Evolutionary conservation across 1,139 yeast genomes (phyloP).

Genomic region (Hyphopichia buzzinii): DNA sequence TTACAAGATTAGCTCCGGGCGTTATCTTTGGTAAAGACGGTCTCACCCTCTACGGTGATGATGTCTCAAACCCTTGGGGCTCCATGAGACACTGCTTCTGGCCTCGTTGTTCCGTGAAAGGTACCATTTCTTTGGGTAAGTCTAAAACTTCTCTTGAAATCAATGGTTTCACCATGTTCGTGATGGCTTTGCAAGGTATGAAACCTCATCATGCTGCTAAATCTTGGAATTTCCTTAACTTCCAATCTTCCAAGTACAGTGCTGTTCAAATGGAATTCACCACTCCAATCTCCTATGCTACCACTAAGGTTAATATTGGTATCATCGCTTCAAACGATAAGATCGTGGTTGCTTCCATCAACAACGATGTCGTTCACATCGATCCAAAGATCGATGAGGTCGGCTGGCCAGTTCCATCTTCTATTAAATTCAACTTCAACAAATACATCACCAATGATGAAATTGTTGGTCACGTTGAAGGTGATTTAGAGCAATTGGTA

Average conservation of each 20-base stretch:
- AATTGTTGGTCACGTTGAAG: slow-evolving; percentile 44
- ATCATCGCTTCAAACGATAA: slow-evolving; percentile 65
- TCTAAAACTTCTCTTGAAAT: slow-evolving; percentile 27
- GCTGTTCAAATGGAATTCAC: slow-evolving; percentile 94
- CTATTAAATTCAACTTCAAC: slow-evolving; percentile 60
- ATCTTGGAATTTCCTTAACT: slow-evolving; percentile 90
- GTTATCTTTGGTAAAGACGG: slow-evolving; percentile 92
- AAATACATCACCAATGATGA: slow-evolving; percentile 35
- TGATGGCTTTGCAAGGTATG: slow-evolving; percentile 99
- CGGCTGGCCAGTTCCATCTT: slow-evolving; percentile 88
- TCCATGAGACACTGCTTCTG: slow-evolving; percentile 93
- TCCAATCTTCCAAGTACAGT: slow-evolving; percentile 71
- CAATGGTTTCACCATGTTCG: slow-evolving; percentile 75
- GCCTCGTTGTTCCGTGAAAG: slow-evolving; percentile 80
- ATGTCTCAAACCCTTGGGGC: slow-evolving; percentile 88
- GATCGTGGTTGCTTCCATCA: slow-evolving; percentile 62
- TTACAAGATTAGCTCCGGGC: slow-evolving; percentile 70
- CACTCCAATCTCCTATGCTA: slow-evolving; percentile 87
- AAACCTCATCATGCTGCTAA: slow-evolving; percentile 99
- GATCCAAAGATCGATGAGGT: slow-evolving; percentile 66
- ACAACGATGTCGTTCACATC: slow-evolving; percentile 64
- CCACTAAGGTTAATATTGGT: slow-evolving; percentile 77
- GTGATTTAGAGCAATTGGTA: slow-evolving; percentile 57
- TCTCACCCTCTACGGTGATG: slow-evolving; percentile 79
- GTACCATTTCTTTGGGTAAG: slow-evolving; percentile 48